Evolutionary conservation across 345 rosid genomes (phyloP).

Genomic region (Eucalyptus dawsonii): DNA sequence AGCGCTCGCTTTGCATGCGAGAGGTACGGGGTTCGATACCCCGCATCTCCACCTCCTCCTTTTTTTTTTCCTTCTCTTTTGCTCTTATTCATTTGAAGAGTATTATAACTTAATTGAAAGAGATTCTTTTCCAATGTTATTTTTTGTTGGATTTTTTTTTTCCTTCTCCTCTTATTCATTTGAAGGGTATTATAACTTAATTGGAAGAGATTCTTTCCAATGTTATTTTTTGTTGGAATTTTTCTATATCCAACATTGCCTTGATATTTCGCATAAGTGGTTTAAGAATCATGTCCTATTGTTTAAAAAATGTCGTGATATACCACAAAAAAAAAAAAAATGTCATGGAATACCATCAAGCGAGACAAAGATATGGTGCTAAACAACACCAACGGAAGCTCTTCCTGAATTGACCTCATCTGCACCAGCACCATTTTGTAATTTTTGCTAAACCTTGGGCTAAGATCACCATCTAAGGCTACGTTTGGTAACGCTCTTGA

Average conservation of each 20-base stretch:
- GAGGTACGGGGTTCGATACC: conserved; percentile 43
- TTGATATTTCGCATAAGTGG: background rate
- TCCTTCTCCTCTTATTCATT: no score
- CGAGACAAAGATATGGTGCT: no score
- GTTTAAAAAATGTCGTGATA: no score
- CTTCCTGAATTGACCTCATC: background rate
- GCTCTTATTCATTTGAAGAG: no score
- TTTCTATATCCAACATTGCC: background rate
- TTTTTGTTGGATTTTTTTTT: no score
- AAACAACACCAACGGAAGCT: no score
- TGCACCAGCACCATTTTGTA: background rate
- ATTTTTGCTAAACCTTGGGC: background rate
- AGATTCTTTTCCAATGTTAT: no score
- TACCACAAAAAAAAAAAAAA: background rate
- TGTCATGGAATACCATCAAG: background rate
- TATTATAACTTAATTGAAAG: no score
- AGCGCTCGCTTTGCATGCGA: conserved; percentile 42
- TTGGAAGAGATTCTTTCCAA: no score
- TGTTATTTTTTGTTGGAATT: background rate
- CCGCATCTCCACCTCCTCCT: conserved; percentile 16
- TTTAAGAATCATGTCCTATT: background rate
- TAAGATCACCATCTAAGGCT: no score
- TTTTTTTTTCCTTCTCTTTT: no score
- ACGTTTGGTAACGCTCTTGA: fast-evolving
- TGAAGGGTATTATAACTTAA: no score